phyloP scores from a whole-genome alignment of 306 rosid species.

The Lotus japonicus region DNA sequence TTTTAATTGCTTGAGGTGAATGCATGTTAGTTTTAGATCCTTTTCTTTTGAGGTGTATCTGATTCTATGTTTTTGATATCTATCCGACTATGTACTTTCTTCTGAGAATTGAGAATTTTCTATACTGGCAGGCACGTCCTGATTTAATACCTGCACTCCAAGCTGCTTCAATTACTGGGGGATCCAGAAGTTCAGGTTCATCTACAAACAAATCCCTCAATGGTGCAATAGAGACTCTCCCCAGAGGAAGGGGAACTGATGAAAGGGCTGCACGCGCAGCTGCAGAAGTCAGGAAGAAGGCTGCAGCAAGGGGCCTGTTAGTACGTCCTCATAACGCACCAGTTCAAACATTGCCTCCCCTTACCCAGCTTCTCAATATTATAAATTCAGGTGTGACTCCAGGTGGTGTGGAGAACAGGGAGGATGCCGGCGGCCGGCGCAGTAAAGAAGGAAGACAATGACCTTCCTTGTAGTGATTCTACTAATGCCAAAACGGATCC shows the following conservation, averaged over 20 bases:
- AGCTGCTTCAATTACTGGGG: conserved; percentile 60
- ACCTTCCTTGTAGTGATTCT: conserved; percentile 17
- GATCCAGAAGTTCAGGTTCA: conserved; percentile 51
- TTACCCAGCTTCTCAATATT: conserved; percentile 55
- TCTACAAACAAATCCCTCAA: conserved; percentile 54
- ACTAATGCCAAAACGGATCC: conserved; percentile 27
- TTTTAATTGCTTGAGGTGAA: not conserved
- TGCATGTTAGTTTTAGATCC: not conserved
- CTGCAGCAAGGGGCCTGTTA: conserved; percentile 66
- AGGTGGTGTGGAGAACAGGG: conserved; percentile 39
- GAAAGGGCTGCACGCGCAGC: conserved; percentile 84
- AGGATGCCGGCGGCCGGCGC: conserved; percentile 34
- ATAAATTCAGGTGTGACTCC: conserved; percentile 60
- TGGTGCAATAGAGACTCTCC: conserved; percentile 47
- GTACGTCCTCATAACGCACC: conserved; percentile 53
- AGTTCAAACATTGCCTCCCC: conserved; percentile 55
- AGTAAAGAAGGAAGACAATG: conserved; percentile 31
- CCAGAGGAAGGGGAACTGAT: conserved; percentile 69
- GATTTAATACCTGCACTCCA: conserved; percentile 66
- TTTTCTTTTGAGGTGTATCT: not conserved
- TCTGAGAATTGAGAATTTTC: not conserved
- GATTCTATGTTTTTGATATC: not conserved
- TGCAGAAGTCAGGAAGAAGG: conserved; percentile 75
- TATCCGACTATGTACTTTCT: not conserved
- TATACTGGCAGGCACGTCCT: conserved; percentile 52